These are phyloP conservation scores for Cyberlindnera suaveolens DNA, from an alignment of 805 yeast genomes.

Conservation along the genomic window DNA sequence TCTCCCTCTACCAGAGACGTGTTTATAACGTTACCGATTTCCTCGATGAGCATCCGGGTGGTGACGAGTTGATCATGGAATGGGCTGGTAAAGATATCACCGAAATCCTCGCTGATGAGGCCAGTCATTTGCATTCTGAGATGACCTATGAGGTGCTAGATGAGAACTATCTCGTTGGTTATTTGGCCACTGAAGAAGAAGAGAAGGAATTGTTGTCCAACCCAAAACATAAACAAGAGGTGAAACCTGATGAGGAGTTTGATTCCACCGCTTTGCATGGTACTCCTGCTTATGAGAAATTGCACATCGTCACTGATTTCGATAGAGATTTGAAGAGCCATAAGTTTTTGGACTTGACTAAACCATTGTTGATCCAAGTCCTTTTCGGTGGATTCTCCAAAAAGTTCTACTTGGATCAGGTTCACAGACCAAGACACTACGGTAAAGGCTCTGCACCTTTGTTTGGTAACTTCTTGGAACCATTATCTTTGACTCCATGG, in stretches of 20 bases:
- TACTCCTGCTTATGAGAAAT: slow-evolving; percentile 65
- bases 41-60: slow-evolving; percentile 64
- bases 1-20: slow-evolving; percentile 70
- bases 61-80: slow-evolving; percentile 73
- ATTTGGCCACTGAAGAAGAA: slow-evolving; percentile 75
- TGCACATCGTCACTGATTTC: slow-evolving; percentile 76
- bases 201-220: slow-evolving; percentile 63
- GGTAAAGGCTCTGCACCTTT: slow-evolving; percentile 96
- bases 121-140: slow-evolving; percentile 75
- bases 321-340: slow-evolving; percentile 65
- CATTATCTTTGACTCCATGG: slow-evolving; percentile 89
- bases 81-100: slow-evolving; percentile 84
- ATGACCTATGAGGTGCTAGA: slow-evolving; percentile 81
- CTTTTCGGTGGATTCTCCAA: slow-evolving; percentile 68
- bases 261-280: slow-evolving; percentile 55
- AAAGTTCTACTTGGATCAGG: slow-evolving; percentile 90
- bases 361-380: slow-evolving; percentile 79
- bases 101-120: slow-evolving; percentile 65
- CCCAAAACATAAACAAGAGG: slow-evolving; percentile 53
- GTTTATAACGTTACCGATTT: slow-evolving; percentile 74
- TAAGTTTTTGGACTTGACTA: slow-evolving; percentile 78
- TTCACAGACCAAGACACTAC: slow-evolving; percentile 96
- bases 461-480: slow-evolving; percentile 93
- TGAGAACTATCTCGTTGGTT: slow-evolving; percentile 75
- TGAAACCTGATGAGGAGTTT: slow-evolving; percentile 36